phyloP scores from a whole-genome alignment of 1,139 yeast species.

The Diutina rugosa region DNA sequence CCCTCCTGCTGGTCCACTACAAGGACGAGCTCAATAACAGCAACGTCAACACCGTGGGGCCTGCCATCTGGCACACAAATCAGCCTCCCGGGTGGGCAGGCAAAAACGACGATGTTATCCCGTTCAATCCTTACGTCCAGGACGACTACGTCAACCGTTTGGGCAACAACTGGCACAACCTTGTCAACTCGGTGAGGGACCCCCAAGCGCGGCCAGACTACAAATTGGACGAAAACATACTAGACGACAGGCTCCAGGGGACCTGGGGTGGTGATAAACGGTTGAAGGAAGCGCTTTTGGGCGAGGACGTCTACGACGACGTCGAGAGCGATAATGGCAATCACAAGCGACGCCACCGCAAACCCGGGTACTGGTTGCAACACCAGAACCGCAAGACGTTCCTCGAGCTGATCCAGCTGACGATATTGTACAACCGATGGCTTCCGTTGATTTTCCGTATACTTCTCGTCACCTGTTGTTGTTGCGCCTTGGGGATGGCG shows the following conservation, averaged over 20 bases:
- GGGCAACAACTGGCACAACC: constrained; percentile 26
- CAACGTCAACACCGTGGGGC: constrained; percentile 12
- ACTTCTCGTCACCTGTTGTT: constrained; percentile 25
- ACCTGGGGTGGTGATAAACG: constrained; percentile 66
- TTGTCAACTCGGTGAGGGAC: constrained; percentile 21
- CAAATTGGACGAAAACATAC: constrained; percentile 12
- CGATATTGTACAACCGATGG: constrained; percentile 47
- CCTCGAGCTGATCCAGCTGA: constrained; percentile 44
- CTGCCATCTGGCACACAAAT: constrained; percentile 1
- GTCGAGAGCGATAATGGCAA: constrained; percentile 12
- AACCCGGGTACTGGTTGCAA: constrained; percentile 57
- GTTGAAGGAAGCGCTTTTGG: constrained; percentile 38
- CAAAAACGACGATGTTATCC: constrained; percentile 15
- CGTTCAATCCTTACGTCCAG: constrained; percentile 21
- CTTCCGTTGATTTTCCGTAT: constrained; percentile 53
- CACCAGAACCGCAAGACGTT: constrained; percentile 51
- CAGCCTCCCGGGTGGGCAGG: constrained; percentile 5
- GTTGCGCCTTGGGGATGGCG: constrained; percentile 57
- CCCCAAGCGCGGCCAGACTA: constrained; percentile 24
- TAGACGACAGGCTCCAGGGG: constrained; percentile 15
- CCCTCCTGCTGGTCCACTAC: constrained; percentile 32
- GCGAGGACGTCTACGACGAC: constrained; percentile 16
- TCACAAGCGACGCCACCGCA: constrained; percentile 7
- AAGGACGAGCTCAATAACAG: constrained; percentile 22
- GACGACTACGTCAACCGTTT: constrained; percentile 27